A percentile compares a stretch with the other conserved stretches of the same genome.
Evolutionary conservation across 1,284 basidiomycete species (phyloP).

Genomic region (Moesziomyces antarcticus): DNA sequence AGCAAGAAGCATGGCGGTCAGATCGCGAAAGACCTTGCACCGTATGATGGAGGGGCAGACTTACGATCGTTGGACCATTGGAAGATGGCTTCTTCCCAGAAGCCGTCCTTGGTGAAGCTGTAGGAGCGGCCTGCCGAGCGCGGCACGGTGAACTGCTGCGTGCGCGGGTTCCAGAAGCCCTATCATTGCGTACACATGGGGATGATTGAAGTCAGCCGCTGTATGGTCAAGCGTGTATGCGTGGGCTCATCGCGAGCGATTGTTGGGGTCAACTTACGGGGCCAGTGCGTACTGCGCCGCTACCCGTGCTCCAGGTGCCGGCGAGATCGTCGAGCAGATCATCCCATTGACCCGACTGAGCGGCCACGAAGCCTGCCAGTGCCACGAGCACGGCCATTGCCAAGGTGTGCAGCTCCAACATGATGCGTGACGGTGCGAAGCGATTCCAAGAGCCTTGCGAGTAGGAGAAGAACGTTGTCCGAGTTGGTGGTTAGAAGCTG

Average conservation of each 20-base stretch:
- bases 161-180: conserved; percentile 33
- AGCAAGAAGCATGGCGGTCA: neutral
- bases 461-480: no score
- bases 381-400: conserved; percentile 1
- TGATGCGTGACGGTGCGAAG: neutral
- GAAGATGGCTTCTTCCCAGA: conserved; percentile 25
- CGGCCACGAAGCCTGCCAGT: conserved; percentile 5
- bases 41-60: no score
- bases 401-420: conserved; percentile 1
- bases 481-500: no score
- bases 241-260: neutral
- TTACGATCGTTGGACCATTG: conserved; percentile 21
- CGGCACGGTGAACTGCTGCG: conserved; percentile 25
- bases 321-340: conserved; percentile 13
- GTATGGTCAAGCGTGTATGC: no score
- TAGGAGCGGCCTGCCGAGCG: conserved; percentile 18
- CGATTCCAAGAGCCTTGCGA: no score
- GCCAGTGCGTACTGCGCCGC: conserved; percentile 58
- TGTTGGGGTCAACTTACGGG: conserved; percentile 28
- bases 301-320: conserved; percentile 63
- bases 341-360: conserved; percentile 18
- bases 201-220: no score
- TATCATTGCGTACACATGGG: no score
- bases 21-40: no score
- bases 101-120: conserved; percentile 30